A percentile compares a stretch with the other conserved stretches of the same genome.
These are phyloP conservation scores for Herpotrichia juniperi DNA, from an alignment of 2,329 filamentous ascomycete genomes.

Conservation along the genomic window DNA sequence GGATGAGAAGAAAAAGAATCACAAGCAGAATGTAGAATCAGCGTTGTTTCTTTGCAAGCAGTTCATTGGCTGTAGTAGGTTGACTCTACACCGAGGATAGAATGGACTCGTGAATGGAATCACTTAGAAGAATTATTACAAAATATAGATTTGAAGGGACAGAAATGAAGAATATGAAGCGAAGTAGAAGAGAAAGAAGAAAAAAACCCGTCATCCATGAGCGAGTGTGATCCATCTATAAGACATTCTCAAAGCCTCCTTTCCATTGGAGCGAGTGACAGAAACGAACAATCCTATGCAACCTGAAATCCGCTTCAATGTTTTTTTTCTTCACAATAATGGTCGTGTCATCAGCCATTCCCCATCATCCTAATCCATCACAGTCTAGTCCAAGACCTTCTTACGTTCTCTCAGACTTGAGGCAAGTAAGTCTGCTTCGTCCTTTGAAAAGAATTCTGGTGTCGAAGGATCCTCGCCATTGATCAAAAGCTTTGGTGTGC, in stretches of 20 bases:
- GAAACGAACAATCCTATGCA: background rate
- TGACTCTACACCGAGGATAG: too few species aligned
- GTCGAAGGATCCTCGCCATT: constrained; percentile 29
- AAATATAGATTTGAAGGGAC: too few species aligned
- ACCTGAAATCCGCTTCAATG: background rate
- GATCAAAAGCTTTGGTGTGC: constrained; percentile 30
- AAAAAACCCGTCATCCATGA: too few species aligned
- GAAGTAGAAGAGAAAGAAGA: too few species aligned
- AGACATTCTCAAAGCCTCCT: background rate
- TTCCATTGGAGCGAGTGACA: background rate
- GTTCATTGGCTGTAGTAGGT: too few species aligned
- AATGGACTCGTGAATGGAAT: too few species aligned
- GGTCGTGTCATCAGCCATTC: constrained; percentile 1
- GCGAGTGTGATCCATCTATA: constrained; percentile 1
- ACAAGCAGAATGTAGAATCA: too few species aligned
- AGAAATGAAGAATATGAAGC: too few species aligned
- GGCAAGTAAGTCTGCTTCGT: background rate
- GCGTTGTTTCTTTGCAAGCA: too few species aligned
- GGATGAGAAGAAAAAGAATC: too few species aligned
- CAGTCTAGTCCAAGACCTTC: constrained; percentile 5
- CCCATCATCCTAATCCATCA: background rate
- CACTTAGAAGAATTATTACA: too few species aligned
- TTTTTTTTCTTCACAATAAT: background rate
- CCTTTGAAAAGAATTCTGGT: background rate
- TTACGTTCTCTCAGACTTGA: constrained; percentile 6